phyloP scores from a whole-genome alignment of 768 basidiomycete species.

The Cystobasidium ongulense region DNA sequence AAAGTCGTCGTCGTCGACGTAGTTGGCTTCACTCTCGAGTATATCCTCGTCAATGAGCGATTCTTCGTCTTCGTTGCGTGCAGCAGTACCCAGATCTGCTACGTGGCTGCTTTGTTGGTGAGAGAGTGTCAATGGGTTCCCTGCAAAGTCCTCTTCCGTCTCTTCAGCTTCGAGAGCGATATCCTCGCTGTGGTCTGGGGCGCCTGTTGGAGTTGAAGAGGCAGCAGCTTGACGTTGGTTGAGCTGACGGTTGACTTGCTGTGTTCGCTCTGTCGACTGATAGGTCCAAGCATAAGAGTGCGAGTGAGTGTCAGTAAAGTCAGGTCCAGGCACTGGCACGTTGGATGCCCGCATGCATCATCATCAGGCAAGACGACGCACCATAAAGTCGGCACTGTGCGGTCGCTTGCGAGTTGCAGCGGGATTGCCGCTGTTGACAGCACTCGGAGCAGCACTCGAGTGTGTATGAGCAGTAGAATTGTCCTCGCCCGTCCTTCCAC shows the following conservation, averaged over 20 bases:
- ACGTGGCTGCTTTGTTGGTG: no score
- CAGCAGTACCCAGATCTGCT: neutral
- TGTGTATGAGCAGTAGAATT: no score
- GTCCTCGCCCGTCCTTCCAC: neutral
- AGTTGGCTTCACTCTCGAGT: neutral
- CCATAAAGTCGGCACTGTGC: conserved; percentile 11
- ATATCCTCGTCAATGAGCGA: neutral
- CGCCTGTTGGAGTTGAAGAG: no score
- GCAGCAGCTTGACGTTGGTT: neutral
- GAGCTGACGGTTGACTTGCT: neutral
- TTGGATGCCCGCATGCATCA: neutral
- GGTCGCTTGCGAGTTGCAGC: neutral
- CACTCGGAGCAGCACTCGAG: no score
- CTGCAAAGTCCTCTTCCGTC: neutral
- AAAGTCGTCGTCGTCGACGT: neutral
- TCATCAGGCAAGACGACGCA: neutral
- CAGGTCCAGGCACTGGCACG: neutral
- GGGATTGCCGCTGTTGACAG: neutral
- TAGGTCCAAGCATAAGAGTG: neutral
- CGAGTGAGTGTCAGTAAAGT: neutral
- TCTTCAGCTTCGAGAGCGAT: conserved; percentile 13
- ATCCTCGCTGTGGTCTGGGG: neutral
- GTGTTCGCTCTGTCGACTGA: conserved; percentile 1
- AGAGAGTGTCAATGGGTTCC: neutral
- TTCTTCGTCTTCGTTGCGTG: neutral